Evolutionary conservation across 768 basidiomycete genomes (phyloP), one percentile per base, ranked within the genome.

Genomic region (Naganishia vaughanmartiniae): DNA sequence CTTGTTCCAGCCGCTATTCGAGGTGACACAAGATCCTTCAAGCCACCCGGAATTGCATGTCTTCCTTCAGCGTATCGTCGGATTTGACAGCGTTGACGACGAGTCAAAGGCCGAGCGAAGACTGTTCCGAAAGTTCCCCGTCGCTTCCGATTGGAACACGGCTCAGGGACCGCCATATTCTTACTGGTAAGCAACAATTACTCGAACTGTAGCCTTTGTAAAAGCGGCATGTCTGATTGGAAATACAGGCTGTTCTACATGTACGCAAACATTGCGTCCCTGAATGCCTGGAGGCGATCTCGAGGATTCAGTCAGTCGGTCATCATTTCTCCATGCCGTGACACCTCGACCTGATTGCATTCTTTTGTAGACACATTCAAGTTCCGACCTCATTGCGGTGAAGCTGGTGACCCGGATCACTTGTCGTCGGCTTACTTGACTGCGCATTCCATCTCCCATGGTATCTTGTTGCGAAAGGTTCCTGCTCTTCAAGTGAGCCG

Each of bases 11-110:
- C 95, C 96, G 0, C 81, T 99, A 63, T 99, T 96, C 75, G 95
- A 99, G 78, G 96, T 98, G 33, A 99, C 96, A 0, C 87, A 90
- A 75, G 89, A 98, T 79, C 96, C 96, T 0, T 81, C 83, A 2
- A 87, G 86, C 1, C 95, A 98, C 76, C 96, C 95, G 0, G 94
- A 98, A 76, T 85, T 99, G 14, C 95, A 98, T 78, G 85, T 95
- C 42, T 94, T 99, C 83, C 83, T 99, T 39, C 93, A 96, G 81
- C 89, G 96, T 6, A 93, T 98, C 7, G 82, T 98, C 65, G 96
- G 96, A 6, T 96, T 99, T 77, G 96, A 98, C 76, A 93, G 90
- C n/a, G 96, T 99, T 26, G 96, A 99, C 75, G 96, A 99, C 76
- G 96, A 99, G 82, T 93, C 91, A 1, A 98, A 97, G 82, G 84